Conservation (phyloP, 345 rosid species). For the Ricinus communis region DNA sequence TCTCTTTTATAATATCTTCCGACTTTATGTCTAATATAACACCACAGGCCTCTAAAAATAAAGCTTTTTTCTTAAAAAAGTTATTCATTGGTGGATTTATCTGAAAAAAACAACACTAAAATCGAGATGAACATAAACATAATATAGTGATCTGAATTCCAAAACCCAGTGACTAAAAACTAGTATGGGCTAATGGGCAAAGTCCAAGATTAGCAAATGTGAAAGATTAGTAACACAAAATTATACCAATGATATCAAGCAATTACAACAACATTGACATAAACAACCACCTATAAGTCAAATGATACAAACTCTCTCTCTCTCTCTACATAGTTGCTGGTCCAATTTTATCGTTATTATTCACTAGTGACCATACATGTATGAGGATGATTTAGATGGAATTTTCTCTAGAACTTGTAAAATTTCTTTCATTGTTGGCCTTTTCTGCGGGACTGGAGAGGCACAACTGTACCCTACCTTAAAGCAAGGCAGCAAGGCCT, state of each 20-base stretch:
- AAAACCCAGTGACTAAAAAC: no score
- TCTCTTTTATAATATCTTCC: no score
- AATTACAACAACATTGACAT: slow-evolving; percentile 8
- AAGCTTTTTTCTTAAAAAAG: no score
- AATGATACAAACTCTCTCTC: slow-evolving; percentile 18
- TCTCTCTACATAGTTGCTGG: slow-evolving; percentile 21
- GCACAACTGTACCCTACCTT: slow-evolving; percentile 82
- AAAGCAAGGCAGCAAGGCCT: slow-evolving; percentile 72
- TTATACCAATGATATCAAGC: slow-evolving; percentile 3
- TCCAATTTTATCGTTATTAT: background rate
- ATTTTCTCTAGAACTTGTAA: slow-evolving; percentile 72
- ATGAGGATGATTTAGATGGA: slow-evolving; percentile 38
- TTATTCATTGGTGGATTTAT: no score
- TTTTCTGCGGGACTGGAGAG: slow-evolving; percentile 75
- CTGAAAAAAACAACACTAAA: no score
- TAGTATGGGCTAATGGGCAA: no score
- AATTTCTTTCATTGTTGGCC: slow-evolving; percentile 82
- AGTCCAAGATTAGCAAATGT: slow-evolving; percentile 4
- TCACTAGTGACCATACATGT: slow-evolving; percentile 37
- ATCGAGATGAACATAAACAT: no score
- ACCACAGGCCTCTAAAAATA: no score
- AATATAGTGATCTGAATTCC: no score
- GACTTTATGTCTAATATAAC: no score
- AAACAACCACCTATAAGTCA: slow-evolving; percentile 24
- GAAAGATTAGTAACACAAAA: slow-evolving; percentile 20